Percentiles rank a stretch among this genome's conserved stretches.
Evolutionary conservation across 768 basidiomycete species (phyloP).

Genomic region (Sistotremastrum niveocremeum): DNA sequence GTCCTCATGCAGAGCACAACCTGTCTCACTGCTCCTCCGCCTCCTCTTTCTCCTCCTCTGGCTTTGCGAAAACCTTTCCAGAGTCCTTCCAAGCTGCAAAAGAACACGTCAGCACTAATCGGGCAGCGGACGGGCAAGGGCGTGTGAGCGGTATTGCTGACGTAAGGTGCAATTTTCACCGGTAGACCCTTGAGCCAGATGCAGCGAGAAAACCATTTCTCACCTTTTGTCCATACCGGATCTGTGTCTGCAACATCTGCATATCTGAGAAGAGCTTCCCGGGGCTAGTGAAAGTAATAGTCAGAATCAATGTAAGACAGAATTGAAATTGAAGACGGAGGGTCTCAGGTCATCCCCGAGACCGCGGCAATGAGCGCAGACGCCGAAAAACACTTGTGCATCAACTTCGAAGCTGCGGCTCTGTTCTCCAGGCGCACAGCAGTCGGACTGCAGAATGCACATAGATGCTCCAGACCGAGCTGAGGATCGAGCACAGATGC

Average conservation of each 20-base stretch:
- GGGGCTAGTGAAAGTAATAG: slow-evolving; percentile 48
- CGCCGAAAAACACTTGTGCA: no score
- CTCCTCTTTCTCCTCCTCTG: slow-evolving; percentile 40
- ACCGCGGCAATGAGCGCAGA: no score
- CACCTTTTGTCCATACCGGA: slow-evolving; percentile 77
- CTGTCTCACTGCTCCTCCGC: slow-evolving; percentile 34
- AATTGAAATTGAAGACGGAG: neutral
- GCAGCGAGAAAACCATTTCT: slow-evolving; percentile 13
- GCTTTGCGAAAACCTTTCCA: slow-evolving; percentile 66
- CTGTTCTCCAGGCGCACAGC: no score
- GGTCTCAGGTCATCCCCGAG: no score
- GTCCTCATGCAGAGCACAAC: slow-evolving; percentile 3
- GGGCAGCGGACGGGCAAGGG: slow-evolving; percentile 21
- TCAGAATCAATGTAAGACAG: slow-evolving; percentile 3
- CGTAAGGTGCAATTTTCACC: neutral
- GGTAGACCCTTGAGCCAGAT: neutral
- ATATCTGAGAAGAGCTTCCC: slow-evolving; percentile 92
- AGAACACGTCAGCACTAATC: slow-evolving; percentile 40
- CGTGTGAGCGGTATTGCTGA: slow-evolving; percentile 14
- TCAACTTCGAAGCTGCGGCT: no score
- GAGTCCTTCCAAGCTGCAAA: slow-evolving; percentile 87
- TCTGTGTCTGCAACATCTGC: slow-evolving; percentile 65
- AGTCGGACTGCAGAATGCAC: no score
- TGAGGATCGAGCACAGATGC: no score
- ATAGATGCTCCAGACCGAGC: no score